Conservation (phyloP, 306 rosid genomes). For the barrel medic (Medicago truncatula) region DNA sequence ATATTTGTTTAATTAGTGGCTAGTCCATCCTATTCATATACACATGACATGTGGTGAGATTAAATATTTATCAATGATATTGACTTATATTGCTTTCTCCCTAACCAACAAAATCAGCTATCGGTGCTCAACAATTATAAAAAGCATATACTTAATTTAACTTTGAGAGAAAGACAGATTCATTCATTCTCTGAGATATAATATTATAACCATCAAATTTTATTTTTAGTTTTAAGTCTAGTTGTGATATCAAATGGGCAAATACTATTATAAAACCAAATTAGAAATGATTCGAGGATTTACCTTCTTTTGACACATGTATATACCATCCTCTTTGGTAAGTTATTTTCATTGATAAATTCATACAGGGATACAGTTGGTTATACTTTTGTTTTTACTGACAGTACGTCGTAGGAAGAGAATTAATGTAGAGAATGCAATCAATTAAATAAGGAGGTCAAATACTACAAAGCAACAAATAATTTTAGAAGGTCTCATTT, state of each 20-base stretch:
- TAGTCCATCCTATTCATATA: constrained; percentile 44
- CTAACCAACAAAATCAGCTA: constrained; percentile 49
- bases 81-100: constrained; percentile 43
- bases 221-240: constrained; percentile 33
- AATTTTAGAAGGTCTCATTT: too few species aligned
- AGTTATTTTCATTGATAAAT: constrained; percentile 37
- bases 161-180: constrained; percentile 40
- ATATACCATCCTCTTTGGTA: not conserved
- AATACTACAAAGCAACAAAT: not conserved
- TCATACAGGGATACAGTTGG: constrained; percentile 39
- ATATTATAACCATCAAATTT: constrained; percentile 26
- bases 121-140: constrained; percentile 34
- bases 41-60: constrained; percentile 45
- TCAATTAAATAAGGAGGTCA: not conserved
- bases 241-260: constrained; percentile 46
- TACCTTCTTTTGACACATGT: constrained; percentile 50
- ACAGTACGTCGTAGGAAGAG: too few species aligned
- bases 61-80: constrained; percentile 39
- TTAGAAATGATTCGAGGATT: constrained; percentile 23
- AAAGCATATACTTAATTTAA: constrained; percentile 18
- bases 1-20: constrained; percentile 40
- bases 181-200: constrained; percentile 40
- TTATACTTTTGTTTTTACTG: constrained; percentile 4
- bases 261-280: not conserved
- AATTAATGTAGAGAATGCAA: not conserved